A percentile compares a stretch with the other conserved stretches of the same genome.
Conservation (phyloP, 225 moss, liverwort and hornwort species). For the Asterella californica region DNA sequence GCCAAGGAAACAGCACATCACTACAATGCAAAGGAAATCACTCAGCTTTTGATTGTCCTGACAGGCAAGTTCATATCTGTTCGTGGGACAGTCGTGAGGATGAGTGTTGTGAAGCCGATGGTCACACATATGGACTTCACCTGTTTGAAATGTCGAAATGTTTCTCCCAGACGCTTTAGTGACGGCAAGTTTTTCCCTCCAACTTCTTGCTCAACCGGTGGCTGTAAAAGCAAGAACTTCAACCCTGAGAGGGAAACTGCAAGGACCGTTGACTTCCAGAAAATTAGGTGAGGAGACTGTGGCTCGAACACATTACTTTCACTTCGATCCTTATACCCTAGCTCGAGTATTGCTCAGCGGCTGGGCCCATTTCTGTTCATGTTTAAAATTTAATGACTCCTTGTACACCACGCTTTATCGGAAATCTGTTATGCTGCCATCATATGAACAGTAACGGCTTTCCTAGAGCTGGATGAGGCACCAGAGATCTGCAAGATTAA, state of each 20-base stretch:
- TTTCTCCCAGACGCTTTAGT: constrained; percentile 56
- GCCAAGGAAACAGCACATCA: background rate
- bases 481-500: background rate
- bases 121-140: constrained; percentile 78
- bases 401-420: too few relatives aligned
- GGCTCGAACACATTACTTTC: background rate
- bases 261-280: constrained; percentile 79
- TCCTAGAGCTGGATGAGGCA: too few relatives aligned
- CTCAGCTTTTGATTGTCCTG: constrained; percentile 13
- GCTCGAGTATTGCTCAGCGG: background rate
- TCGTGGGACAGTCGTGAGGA: constrained; percentile 88
- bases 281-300: constrained; percentile 54
- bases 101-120: constrained; percentile 87
- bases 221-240: constrained; percentile 84
- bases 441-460: too few relatives aligned
- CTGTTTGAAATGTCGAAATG: constrained; percentile 81
- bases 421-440: too few relatives aligned
- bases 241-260: constrained; percentile 62
- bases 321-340: background rate
- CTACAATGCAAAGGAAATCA: background rate
- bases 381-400: background rate
- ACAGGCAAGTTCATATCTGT: constrained; percentile 90
- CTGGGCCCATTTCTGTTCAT: background rate
- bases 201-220: constrained; percentile 63
- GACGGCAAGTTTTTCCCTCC: constrained; percentile 86